Evolutionary conservation across 2,329 filamentous ascomycete species (phyloP), one percentile per base, ranked within the genome.

Genomic region (Pseudocercospora musae): DNA sequence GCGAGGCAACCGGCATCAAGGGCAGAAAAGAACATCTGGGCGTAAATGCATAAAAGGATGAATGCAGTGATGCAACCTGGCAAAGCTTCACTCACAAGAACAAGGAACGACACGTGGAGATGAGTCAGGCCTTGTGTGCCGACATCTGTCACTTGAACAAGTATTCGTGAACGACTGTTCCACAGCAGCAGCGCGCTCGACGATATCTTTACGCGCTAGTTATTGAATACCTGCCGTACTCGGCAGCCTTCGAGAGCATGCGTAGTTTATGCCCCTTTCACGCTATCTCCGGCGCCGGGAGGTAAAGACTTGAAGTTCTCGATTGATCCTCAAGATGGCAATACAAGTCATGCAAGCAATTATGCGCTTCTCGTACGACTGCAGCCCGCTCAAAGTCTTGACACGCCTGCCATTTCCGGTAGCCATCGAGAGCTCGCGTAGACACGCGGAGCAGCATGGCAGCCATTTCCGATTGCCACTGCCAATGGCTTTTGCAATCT

Each of bases 61-160:
- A 31, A 52, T 52, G 48, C n/a, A 27, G 25, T 50, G 20, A 50
- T 23, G 3, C 13, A 29, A 7, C 46, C 46, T 50, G 13, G 46
- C 9, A 25, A 50, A 23, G 46, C 46, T 27, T 50, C 46, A 27
- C 46, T 46, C 44, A n/a, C 48, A 25, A 31, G 21, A 31, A 52
- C 23, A 52, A 52, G 48, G 48, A n/a, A 52, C 4, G n/a, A 25
- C 23, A 52, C 23, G 48, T 52, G 48, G 23, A 29, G 25, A 29
- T 52, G 20, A 29, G 23, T 23, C 48, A 50, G 48, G 48, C 23
- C 48, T 13, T 56, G 50, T 40, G 53, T 56, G 53, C 53, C 53
- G 53, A 56, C 53, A 56, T 56, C 53, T 56, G 53, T 56, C 53
- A 40, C 53, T n/a, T 3, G 48, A 25, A 29, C 48, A 25, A 52